Evolutionary conservation across 148 eudicot genomes (phyloP).

Genomic region (Rhododendron williamsianum): DNA sequence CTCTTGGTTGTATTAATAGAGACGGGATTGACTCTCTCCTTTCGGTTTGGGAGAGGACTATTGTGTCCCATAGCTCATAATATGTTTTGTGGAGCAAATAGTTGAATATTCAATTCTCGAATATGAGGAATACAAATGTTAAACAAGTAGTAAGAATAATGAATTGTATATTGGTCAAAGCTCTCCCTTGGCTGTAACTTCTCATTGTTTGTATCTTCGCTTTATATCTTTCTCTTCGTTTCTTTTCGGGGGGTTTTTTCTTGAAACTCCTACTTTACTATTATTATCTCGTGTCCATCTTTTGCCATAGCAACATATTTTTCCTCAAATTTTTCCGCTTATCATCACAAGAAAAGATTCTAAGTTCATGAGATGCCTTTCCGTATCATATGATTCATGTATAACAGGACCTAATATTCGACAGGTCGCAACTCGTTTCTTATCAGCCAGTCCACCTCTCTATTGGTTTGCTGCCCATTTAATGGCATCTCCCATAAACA

Average conservation of each 20-base stretch:
- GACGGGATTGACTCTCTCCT: background rate
- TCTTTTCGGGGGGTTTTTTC: background rate
- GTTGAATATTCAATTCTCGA: background rate
- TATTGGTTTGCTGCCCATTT: conserved; percentile 84
- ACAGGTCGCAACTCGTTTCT: conserved; percentile 92
- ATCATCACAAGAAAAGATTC: background rate
- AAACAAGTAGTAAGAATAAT: background rate
- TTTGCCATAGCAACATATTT: background rate
- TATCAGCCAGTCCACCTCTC: conserved; percentile 86
- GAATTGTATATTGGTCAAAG: background rate
- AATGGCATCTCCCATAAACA: conserved; percentile 30
- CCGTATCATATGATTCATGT: background rate
- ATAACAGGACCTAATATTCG: background rate
- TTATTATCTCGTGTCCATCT: background rate
- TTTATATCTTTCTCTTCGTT: background rate
- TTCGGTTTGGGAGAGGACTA: background rate
- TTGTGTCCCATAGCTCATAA: background rate
- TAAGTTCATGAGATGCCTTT: background rate
- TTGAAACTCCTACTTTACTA: no score
- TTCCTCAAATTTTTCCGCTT: background rate
- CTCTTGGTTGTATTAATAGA: background rate
- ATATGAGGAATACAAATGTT: background rate
- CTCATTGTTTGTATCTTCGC: background rate
- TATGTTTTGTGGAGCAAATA: background rate
- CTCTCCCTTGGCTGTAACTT: background rate